phyloP scores from a whole-genome alignment of 257 asterid species.

The Salvia miltiorrhiza region DNA sequence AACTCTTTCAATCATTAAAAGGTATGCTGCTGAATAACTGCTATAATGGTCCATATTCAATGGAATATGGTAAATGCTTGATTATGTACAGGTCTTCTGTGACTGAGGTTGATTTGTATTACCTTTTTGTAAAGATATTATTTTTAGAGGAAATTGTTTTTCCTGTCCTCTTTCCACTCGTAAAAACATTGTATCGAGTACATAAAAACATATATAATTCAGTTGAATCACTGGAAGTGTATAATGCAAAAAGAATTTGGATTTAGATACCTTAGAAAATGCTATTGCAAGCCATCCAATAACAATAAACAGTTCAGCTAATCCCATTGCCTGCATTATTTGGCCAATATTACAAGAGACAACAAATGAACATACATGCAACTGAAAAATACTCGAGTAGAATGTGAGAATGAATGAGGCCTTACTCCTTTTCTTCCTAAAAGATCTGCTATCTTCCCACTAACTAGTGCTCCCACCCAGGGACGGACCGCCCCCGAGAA shows the following conservation, averaged over 20 bases:
- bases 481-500: no score
- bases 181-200: neutral
- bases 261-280: constrained; percentile 53
- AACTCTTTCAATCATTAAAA: no score
- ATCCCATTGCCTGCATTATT: constrained; percentile 72
- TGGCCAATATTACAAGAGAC: constrained; percentile 15
- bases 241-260: neutral
- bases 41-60: no score
- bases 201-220: neutral
- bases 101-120: no score
- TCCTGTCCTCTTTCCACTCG: neutral
- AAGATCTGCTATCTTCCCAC: constrained; percentile 85
- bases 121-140: no score
- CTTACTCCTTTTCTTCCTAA: constrained; percentile 81
- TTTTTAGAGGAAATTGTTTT: no score
- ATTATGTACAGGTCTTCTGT: no score
- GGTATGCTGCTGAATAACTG: no score
- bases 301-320: constrained; percentile 56
- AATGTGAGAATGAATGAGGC: constrained; percentile 3
- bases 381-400: neutral
- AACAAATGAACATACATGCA: neutral
- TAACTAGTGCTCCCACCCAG: constrained; percentile 75
- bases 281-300: constrained; percentile 74
- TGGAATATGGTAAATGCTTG: no score
- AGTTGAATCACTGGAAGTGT: neutral